Evolutionary conservation across 1,139 yeast genomes (phyloP).

Genomic region (Taphrina communis): DNA sequence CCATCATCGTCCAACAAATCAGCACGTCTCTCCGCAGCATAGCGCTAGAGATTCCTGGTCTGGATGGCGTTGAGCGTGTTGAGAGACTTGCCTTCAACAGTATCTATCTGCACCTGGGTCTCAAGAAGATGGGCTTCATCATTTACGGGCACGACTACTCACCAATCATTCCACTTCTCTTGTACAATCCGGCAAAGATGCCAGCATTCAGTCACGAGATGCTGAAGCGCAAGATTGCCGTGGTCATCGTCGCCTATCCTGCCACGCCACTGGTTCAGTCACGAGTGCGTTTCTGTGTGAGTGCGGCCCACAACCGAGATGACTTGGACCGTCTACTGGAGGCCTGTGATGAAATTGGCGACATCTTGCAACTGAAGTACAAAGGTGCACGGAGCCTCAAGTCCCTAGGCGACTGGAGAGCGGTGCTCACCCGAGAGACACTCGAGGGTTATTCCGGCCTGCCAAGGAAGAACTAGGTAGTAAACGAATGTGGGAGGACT

Average conservation of each 20-base stretch:
- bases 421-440: slow-evolving; percentile 24
- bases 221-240: slow-evolving; percentile 80
- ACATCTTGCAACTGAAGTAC: slow-evolving; percentile 69
- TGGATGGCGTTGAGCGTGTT: slow-evolving; percentile 90
- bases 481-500: too few relatives aligned
- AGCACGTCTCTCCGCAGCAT: slow-evolving; percentile 78
- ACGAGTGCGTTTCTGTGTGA: slow-evolving; percentile 90
- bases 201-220: slow-evolving; percentile 86
- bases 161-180: slow-evolving; percentile 87
- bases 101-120: slow-evolving; percentile 85
- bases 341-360: slow-evolving; percentile 81
- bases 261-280: slow-evolving; percentile 93
- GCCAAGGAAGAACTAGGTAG: slow-evolving; percentile 3
- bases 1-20: slow-evolving; percentile 90
- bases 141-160: slow-evolving; percentile 95
- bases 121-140: slow-evolving; percentile 89
- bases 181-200: slow-evolving; percentile 92
- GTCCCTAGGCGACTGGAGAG: slow-evolving; percentile 27
- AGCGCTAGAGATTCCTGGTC: slow-evolving; percentile 81
- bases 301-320: slow-evolving; percentile 88
- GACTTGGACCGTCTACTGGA: slow-evolving; percentile 83
- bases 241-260: slow-evolving; percentile 96
- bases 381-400: slow-evolving; percentile 30
- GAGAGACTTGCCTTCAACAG: slow-evolving; percentile 95
- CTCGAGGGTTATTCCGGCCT: slow-evolving; percentile 10